Evolutionary conservation across 768 basidiomycete species (phyloP).

Genomic region (Xerocomus potaroensis): DNA sequence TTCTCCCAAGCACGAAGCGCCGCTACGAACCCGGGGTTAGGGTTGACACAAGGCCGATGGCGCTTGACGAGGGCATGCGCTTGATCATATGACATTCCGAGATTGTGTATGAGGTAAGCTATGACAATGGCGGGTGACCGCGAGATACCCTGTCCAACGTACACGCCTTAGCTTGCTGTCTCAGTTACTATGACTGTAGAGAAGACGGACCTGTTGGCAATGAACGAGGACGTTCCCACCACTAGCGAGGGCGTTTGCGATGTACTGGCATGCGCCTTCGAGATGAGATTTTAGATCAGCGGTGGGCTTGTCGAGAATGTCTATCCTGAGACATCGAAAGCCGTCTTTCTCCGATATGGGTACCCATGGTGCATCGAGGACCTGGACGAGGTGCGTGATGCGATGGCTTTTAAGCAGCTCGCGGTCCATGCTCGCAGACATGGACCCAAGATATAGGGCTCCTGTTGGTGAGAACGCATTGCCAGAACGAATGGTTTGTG

Average conservation of each 20-base stretch:
- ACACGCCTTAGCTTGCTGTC: constrained; percentile 3
- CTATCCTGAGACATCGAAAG: constrained; percentile 57
- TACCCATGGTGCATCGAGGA: constrained; percentile 62
- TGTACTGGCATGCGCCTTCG: constrained; percentile 63
- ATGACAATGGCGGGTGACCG: constrained; percentile 73
- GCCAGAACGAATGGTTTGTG: constrained; percentile 19
- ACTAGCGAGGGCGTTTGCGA: constrained; percentile 53
- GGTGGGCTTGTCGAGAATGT: constrained; percentile 57
- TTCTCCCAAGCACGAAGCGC: constrained; percentile 57
- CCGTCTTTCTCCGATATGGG: constrained; percentile 45
- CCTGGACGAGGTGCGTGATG: constrained; percentile 61
- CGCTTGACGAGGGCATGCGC: constrained; percentile 58
- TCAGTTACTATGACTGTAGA: not conserved
- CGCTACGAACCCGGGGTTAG: constrained; percentile 70
- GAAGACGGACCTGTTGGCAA: constrained; percentile 66
- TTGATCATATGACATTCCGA: constrained; percentile 67
- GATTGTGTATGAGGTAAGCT: constrained; percentile 74
- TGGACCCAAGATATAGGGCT: constrained; percentile 65
- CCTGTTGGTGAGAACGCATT: constrained; percentile 37
- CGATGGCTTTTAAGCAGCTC: constrained; percentile 45
- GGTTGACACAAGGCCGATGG: constrained; percentile 69
- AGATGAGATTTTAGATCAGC: constrained; percentile 67
- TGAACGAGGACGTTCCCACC: constrained; percentile 73
- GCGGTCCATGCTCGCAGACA: constrained; percentile 55
- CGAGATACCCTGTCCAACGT: constrained; percentile 59